These are phyloP conservation scores for Haplosporangium sp. DNA, from an alignment of 371 early-diverging fungal genomes.

Conservation along the genomic window DNA sequence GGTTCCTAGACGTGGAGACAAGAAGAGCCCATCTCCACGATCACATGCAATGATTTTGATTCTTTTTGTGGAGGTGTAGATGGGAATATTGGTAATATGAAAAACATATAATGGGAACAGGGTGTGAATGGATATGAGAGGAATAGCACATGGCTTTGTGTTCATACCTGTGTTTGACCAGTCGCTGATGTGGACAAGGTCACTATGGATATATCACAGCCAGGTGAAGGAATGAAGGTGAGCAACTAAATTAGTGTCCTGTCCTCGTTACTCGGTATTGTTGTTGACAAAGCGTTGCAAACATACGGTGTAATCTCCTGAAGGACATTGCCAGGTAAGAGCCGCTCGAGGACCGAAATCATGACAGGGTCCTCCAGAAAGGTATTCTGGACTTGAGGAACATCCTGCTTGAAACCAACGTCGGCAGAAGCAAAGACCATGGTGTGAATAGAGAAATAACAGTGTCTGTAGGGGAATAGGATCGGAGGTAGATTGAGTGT, in stretches of 20 bases:
- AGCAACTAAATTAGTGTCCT: not conserved
- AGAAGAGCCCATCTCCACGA: no score
- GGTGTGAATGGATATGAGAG: not conserved
- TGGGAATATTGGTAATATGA: no score
- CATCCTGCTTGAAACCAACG: conserved; percentile 61
- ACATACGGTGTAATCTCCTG: conserved; percentile 58
- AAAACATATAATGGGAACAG: not conserved
- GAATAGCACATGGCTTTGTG: not conserved
- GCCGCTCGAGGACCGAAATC: conserved; percentile 59
- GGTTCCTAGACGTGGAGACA: not conserved
- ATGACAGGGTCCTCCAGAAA: conserved; percentile 66
- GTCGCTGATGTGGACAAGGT: conserved; percentile 40
- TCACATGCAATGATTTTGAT: no score
- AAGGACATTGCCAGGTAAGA: conserved; percentile 58
- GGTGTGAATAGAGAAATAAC: not conserved
- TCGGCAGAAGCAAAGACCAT: conserved; percentile 52
- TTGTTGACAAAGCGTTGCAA: not conserved
- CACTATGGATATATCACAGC: conserved; percentile 15
- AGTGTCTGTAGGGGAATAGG: not conserved
- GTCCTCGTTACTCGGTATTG: no score
- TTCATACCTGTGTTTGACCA: conserved; percentile 39
- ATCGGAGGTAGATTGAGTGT: no score
- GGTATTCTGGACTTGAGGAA: conserved; percentile 64
- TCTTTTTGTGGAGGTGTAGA: no score
- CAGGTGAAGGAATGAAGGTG: not conserved